These are phyloP conservation scores for Sporothrix euskadiensis DNA, from an alignment of 2,329 filamentous ascomycete genomes.

Conservation along the genomic window DNA sequence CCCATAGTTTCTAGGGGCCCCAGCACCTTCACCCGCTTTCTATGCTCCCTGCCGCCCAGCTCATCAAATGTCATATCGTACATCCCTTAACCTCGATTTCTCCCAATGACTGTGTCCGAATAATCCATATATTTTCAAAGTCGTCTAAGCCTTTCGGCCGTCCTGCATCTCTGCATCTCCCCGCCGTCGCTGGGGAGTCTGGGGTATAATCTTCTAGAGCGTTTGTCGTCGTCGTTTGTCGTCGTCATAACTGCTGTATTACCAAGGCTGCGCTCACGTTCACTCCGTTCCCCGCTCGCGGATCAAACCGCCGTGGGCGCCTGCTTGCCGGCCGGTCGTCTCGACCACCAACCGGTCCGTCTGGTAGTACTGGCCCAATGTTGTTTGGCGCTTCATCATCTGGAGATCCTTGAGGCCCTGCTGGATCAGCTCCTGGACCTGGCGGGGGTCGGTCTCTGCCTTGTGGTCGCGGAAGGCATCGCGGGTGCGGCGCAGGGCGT, in stretches of 20 bases:
- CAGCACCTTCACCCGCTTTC: not conserved
- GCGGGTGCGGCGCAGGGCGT: conserved; percentile 84
- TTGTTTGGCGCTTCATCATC: conserved; percentile 92
- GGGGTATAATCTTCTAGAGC: conserved; percentile 8
- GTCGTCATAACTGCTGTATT: not conserved
- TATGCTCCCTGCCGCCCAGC: not conserved
- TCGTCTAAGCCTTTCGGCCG: not conserved
- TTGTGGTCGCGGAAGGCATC: conserved; percentile 87
- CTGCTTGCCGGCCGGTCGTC: conserved; percentile 31
- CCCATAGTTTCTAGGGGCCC: not conserved
- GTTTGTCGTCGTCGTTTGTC: conserved; percentile 9
- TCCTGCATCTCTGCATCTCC: conserved; percentile 6
- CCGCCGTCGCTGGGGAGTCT: not conserved
- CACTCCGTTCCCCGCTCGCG: conserved; percentile 22
- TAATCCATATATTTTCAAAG: not conserved
- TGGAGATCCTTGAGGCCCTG: conserved; percentile 84
- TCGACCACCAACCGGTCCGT: conserved; percentile 90
- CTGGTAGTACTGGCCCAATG: conserved; percentile 93
- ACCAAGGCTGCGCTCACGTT: not conserved
- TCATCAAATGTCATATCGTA: conserved; percentile 15
- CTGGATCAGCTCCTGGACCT: conserved; percentile 85
- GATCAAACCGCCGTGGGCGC: conserved; percentile 20
- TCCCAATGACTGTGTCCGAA: not conserved
- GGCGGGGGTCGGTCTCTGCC: conserved; percentile 68
- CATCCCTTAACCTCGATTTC: not conserved